Base-by-base conservation (phyloP, 257 asterid species). In the Henckelia pumila region DNA sequence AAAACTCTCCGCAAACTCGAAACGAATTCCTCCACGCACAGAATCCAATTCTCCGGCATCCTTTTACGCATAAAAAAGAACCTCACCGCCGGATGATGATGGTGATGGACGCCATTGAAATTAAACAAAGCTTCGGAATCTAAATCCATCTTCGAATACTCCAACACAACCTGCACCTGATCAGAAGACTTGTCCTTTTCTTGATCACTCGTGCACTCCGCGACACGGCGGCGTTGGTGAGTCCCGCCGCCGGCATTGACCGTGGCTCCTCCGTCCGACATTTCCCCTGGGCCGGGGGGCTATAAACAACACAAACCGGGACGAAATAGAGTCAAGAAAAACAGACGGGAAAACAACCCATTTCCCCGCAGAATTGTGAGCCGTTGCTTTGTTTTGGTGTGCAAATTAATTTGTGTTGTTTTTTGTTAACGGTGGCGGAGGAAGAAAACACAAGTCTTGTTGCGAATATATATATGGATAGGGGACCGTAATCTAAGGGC, bases 151-250 rank as follows among this genome's bases (percentile, higher is more conserved):
- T 75, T 77, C 2, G 83, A 35, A 35, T 73, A 74, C 0, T 75
- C 85, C 6, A 40, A n/a, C 1, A 21, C 37, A 64, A 63, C 11
- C 24, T 29, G 78, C 25, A 60, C 62, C 17, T 73, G 71, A 37
- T 83, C 91, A 21, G 59, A 56, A 37, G 71, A 65, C 37, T 78
- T 83, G 3, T 85, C 86, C 8, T 71, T 73, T 20, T 79, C 84
- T 11, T 22, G 72, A 2, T 89, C 94, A 60, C 17, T 32, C 14
- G 14, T 70, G 3, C 62, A 1, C 3, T 87, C 95, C 0, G 80
- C 76, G 16, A 71, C 75, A 58, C 97, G 97, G 68, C 97, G 92
- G 67, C 97, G 95, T 79, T 83, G 96, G 71, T 85, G 87, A n/a
- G 89, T 66, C n/a, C n/a, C n/a, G 1, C 50, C n/a, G n/a, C 50